Conservation (phyloP, 129 eudicot species). For the Tagetes patula region DNA sequence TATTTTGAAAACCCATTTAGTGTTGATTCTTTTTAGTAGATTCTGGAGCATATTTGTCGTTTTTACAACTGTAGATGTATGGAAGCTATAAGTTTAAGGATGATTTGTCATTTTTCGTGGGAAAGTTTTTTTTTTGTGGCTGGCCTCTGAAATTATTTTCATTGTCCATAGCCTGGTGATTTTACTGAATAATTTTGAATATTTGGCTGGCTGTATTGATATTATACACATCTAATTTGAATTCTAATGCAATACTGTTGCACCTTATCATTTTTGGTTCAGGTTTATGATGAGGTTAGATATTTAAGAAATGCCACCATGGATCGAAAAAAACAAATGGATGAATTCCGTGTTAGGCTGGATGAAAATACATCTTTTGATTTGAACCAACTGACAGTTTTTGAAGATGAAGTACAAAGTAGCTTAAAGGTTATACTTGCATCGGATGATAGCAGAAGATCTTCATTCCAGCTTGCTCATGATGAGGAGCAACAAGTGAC, state of each 20-base stretch:
- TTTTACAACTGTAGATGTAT: neutral
- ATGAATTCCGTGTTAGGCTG: conserved; percentile 59
- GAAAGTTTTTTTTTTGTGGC: neutral
- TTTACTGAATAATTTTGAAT: neutral
- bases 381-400: conserved; percentile 45
- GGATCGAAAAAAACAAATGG: conserved; percentile 67
- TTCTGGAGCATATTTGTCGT: neutral
- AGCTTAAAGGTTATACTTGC: conserved; percentile 63
- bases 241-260: conserved; percentile 20
- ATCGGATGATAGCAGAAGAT: conserved; percentile 84
- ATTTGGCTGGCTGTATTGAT: neutral
- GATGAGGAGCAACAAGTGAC: conserved; percentile 93
- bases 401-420: conserved; percentile 68
- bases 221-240: neutral
- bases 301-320: conserved; percentile 47
- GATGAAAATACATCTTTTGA: conserved; percentile 58
- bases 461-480: conserved; percentile 74
- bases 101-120: neutral
- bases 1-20: neutral
- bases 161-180: neutral
- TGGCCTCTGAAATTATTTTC: neutral
- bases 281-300: conserved; percentile 82
- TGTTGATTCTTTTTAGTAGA: neutral
- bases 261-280: conserved; percentile 16
- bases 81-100: neutral